These are phyloP conservation scores for Plectosphaerella sp. DNA, from an alignment of 2,329 filamentous ascomycete species.

Conservation along the genomic window DNA sequence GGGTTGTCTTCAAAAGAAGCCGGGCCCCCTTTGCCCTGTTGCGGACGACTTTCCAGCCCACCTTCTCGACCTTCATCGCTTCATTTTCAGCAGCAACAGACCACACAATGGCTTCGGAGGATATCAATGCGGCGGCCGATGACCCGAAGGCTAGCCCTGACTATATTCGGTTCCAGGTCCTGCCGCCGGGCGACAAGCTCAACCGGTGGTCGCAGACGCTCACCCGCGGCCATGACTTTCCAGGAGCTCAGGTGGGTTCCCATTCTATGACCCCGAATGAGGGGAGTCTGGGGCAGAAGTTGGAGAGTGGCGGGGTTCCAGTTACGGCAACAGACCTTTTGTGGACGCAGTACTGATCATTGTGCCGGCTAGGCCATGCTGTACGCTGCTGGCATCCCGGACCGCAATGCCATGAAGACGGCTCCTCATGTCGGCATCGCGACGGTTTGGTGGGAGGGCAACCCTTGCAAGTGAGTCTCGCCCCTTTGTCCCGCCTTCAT, in stretches of 20 bases:
- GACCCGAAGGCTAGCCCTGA: conserved; percentile 42
- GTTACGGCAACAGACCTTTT: not conserved
- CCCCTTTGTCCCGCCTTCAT: not conserved
- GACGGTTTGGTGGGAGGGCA: conserved; percentile 96
- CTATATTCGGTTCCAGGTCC: conserved; percentile 48
- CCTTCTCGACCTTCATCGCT: not conserved
- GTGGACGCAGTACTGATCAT: not conserved
- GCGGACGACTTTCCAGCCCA: not conserved
- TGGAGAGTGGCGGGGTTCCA: conserved; percentile 6
- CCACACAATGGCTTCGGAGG: not conserved
- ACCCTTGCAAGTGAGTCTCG: conserved; percentile 78
- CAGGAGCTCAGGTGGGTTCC: conserved; percentile 71
- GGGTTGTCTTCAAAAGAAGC: no score
- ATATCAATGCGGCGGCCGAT: not conserved
- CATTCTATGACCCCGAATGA: not conserved
- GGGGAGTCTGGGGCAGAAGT: not conserved
- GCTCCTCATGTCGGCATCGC: conserved; percentile 88
- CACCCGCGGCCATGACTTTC: conserved; percentile 83
- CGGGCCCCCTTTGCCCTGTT: no score
- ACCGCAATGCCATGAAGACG: conserved; percentile 80
- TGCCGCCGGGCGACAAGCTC: conserved; percentile 52
- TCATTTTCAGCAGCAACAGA: not conserved
- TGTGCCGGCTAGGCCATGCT: conserved; percentile 69
- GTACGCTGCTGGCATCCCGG: conserved; percentile 85
- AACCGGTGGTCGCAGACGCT: conserved; percentile 84